Conservation (phyloP, 176 grass and related monocot species). For the Oryza coarctata region DNA sequence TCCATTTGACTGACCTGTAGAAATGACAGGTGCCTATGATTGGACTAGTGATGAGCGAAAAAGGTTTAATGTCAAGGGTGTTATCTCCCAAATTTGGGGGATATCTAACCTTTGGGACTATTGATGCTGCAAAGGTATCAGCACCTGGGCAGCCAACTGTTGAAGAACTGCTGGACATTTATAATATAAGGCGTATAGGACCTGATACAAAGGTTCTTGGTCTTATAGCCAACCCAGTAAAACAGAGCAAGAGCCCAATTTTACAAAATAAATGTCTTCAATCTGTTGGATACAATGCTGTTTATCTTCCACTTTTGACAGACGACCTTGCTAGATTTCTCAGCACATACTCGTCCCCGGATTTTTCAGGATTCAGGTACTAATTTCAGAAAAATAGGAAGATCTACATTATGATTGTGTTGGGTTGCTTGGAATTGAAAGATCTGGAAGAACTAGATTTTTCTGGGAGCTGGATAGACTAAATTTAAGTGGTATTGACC, state of each 20-base stretch:
- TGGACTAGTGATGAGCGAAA: slow-evolving; percentile 92
- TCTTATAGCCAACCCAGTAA: slow-evolving; percentile 88
- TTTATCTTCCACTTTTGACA: slow-evolving; percentile 89
- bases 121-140: slow-evolving; percentile 66
- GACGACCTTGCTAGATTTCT: slow-evolving; percentile 86
- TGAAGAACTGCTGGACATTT: slow-evolving; percentile 69
- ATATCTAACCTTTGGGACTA: slow-evolving; percentile 86
- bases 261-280: slow-evolving; percentile 87
- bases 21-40: slow-evolving; percentile 84
- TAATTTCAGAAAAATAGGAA: slow-evolving; percentile 11
- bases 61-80: slow-evolving; percentile 80
- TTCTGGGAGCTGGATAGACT: neutral
- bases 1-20: slow-evolving; percentile 49
- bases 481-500: too few relatives aligned
- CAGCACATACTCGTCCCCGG: slow-evolving; percentile 73
- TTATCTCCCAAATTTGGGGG: slow-evolving; percentile 82
- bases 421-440: slow-evolving; percentile 6
- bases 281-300: slow-evolving; percentile 71
- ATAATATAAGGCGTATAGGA: slow-evolving; percentile 73
- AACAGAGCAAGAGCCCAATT: slow-evolving; percentile 89
- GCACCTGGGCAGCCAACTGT: slow-evolving; percentile 81
- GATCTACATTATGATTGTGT: neutral
- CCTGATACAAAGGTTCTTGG: slow-evolving; percentile 80
- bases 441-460: slow-evolving; percentile 11
- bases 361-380: slow-evolving; percentile 96